Evolutionary conservation across 2,329 filamentous ascomycete species (phyloP).

Genomic region (Orbilia quercus): DNA sequence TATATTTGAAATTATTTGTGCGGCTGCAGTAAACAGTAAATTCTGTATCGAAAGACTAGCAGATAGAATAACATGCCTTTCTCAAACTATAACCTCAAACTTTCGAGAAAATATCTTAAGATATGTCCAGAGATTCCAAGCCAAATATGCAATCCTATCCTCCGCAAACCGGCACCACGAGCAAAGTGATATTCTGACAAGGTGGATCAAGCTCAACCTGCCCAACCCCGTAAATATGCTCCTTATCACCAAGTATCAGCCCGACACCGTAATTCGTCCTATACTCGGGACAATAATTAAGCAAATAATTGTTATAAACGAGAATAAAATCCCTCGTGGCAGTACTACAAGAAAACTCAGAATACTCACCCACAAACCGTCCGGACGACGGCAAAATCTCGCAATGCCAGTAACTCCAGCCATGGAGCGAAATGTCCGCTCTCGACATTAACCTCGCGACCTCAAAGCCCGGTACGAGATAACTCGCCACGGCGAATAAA

Average conservation of each 20-base stretch:
- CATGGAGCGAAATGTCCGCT: background rate
- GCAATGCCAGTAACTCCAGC: constrained; percentile 1
- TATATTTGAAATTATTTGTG: no score
- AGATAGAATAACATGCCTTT: no score
- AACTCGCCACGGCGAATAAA: constrained; percentile 4
- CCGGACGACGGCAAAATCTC: background rate
- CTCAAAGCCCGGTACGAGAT: background rate
- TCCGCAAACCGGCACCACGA: constrained; percentile 15
- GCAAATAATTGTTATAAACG: background rate
- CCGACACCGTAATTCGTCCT: background rate
- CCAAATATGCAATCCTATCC: background rate
- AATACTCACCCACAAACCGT: background rate
- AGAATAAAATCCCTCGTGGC: no score
- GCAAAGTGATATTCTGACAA: constrained; percentile 12
- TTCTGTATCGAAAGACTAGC: no score
- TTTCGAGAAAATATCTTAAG: no score
- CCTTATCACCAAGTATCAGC: background rate
- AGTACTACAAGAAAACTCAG: background rate
- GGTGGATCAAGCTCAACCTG: background rate
- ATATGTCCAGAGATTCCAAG: no score
- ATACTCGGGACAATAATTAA: constrained; percentile 11
- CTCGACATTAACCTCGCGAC: background rate
- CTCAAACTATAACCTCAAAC: no score
- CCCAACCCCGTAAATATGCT: background rate
- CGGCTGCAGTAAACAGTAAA: no score